phyloP scores from a whole-genome alignment of 1,139 yeast genomes.

The Saccharomyces hybrid region DNA sequence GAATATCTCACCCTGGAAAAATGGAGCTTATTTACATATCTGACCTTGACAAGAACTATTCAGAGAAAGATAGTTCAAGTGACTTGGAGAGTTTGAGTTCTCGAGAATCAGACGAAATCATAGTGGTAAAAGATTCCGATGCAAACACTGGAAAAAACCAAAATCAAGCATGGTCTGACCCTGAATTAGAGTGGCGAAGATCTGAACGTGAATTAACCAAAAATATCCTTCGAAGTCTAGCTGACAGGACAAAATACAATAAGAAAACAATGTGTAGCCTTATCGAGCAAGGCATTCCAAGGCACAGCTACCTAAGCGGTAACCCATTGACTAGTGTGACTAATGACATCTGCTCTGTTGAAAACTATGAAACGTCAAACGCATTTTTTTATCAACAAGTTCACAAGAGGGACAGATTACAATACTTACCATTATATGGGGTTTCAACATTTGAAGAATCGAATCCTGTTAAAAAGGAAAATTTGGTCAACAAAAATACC shows the following conservation, averaged over 20 bases:
- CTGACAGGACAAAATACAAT: conserved; percentile 4
- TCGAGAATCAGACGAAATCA: neutral
- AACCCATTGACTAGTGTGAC: conserved; percentile 19
- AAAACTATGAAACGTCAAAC: conserved; percentile 22
- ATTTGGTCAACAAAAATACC: neutral
- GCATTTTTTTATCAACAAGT: conserved; percentile 21
- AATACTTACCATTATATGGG: conserved; percentile 12
- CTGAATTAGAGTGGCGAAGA: conserved; percentile 12
- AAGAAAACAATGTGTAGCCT: conserved; percentile 10
- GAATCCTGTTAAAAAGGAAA: neutral
- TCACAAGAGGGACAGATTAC: conserved; percentile 20
- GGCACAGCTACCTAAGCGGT: conserved; percentile 16
- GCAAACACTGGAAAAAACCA: neutral
- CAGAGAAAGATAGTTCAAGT: neutral
- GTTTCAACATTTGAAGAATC: neutral
- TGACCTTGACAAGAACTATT: conserved; percentile 7
- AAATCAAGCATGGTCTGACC: conserved; percentile 5
- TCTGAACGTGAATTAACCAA: conserved; percentile 14
- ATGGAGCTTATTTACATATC: conserved; percentile 12
- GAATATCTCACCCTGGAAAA: conserved; percentile 4
- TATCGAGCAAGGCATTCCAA: conserved; percentile 17
- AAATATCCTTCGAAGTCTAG: conserved; percentile 9
- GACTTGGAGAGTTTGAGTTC: neutral
- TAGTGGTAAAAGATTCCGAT: neutral
- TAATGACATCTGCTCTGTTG: conserved; percentile 23